Evolutionary conservation across 371 early-diverging fungal genomes (phyloP).

Genomic region (Entomophthora muscae): DNA sequence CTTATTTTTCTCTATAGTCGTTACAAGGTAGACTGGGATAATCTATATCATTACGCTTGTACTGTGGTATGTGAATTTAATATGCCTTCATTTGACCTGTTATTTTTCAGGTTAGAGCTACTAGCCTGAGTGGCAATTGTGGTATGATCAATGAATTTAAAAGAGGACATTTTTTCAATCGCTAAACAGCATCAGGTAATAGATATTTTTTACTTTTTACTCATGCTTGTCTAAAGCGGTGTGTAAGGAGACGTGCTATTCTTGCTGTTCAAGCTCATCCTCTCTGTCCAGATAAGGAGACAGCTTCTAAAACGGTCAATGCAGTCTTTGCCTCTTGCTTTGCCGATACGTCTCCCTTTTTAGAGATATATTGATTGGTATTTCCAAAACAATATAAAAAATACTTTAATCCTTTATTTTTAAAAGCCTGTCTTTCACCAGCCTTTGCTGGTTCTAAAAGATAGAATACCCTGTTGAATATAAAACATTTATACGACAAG

Average conservation of each 20-base stretch:
- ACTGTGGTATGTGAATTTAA: slow-evolving; percentile 36
- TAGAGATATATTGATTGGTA: slow-evolving; percentile 36
- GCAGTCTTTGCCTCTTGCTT: slow-evolving; percentile 83
- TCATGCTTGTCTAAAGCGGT: slow-evolving; percentile 24
- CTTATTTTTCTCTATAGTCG: slow-evolving; percentile 16
- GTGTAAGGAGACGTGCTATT: slow-evolving; percentile 77
- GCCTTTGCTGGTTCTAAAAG: too few relatives aligned
- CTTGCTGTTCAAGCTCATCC: slow-evolving; percentile 60
- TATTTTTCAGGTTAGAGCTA: slow-evolving; percentile 57
- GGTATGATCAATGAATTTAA: slow-evolving; percentile 62
- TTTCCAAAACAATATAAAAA: too few relatives aligned
- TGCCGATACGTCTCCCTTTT: slow-evolving; percentile 83
- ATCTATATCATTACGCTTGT: slow-evolving; percentile 82
- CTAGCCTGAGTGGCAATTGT: slow-evolving; percentile 85
- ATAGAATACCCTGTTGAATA: too few relatives aligned
- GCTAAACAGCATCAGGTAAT: slow-evolving; percentile 75
- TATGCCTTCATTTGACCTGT: background rate
- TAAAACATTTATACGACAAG: too few relatives aligned
- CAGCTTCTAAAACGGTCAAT: slow-evolving; percentile 73
- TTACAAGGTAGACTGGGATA: slow-evolving; percentile 65
- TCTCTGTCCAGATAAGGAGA: slow-evolving; percentile 43
- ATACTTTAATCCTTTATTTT: too few relatives aligned
- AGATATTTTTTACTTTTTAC: background rate
- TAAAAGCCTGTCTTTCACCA: too few relatives aligned
- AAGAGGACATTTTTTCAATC: slow-evolving; percentile 55